A percentile compares a stretch with the other conserved stretches of the same genome.
These are phyloP conservation scores for Gossypium laxum DNA, from an alignment of 441 rosid species.

Conservation along the genomic window DNA sequence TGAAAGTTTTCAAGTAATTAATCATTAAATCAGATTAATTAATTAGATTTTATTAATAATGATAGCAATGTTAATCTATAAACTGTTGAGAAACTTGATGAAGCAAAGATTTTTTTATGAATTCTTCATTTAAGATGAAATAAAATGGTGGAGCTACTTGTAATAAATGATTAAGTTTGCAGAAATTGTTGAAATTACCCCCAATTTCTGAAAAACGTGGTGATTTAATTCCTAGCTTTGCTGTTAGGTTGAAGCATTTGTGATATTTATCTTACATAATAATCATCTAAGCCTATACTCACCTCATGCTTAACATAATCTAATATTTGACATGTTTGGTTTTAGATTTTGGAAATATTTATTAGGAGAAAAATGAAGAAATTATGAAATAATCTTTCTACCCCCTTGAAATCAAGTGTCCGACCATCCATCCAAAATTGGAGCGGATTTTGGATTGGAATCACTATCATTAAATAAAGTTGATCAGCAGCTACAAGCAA, in stretches of 20 bases:
- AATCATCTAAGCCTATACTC: too few relatives aligned
- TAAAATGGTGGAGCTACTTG: constrained; percentile 3
- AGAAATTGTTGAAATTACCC: neutral
- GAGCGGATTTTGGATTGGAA: too few relatives aligned
- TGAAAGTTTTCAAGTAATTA: neutral
- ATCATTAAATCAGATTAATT: neutral
- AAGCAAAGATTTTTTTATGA: neutral
- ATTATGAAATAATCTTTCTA: too few relatives aligned
- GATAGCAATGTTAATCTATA: neutral
- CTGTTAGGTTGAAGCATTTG: neutral
- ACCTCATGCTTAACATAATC: too few relatives aligned
- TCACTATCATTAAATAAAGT: too few relatives aligned
- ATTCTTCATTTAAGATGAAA: neutral
- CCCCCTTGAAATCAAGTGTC: too few relatives aligned
- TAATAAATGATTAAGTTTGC: neutral
- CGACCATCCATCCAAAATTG: too few relatives aligned
- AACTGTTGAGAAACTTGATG: neutral
- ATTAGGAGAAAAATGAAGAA: too few relatives aligned
- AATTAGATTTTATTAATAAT: neutral
- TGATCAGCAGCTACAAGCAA: too few relatives aligned
- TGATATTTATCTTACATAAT: neutral
- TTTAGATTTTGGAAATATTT: too few relatives aligned
- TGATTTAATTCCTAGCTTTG: neutral
- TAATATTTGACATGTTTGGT: too few relatives aligned
- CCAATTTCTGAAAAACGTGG: neutral